These are phyloP conservation scores for Penicillium janthinellum DNA, from an alignment of 2,329 filamentous ascomycete genomes.

Conservation along the genomic window DNA sequence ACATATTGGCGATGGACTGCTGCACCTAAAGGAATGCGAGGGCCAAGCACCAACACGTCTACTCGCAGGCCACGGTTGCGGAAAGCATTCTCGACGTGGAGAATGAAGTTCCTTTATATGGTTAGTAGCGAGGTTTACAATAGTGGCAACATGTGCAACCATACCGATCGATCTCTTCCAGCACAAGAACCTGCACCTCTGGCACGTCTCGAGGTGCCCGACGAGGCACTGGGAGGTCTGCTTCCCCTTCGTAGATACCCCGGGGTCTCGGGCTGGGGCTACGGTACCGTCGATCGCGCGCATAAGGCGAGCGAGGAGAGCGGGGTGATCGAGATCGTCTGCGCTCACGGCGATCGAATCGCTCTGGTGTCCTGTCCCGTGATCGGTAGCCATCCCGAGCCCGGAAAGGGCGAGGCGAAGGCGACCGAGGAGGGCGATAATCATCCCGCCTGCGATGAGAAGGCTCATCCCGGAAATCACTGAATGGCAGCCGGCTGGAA, in stretches of 20 bases:
- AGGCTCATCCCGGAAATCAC: conserved; percentile 55
- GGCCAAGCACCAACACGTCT: conserved; percentile 77
- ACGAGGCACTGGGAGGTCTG: conserved; percentile 70
- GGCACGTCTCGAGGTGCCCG: conserved; percentile 75
- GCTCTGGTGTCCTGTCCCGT: conserved; percentile 48
- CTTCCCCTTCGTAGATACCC: conserved; percentile 58
- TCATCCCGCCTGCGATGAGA: conserved; percentile 59
- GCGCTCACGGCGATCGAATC: conserved; percentile 57
- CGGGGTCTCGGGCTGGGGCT: conserved; percentile 68
- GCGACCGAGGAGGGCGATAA: conserved; percentile 60
- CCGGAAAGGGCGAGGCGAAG: conserved; percentile 62
- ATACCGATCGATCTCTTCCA: conserved; percentile 70
- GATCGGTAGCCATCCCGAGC: conserved; percentile 64
- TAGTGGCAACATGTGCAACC: conserved; percentile 12
- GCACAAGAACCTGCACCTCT: conserved; percentile 83
- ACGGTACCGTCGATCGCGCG: conserved; percentile 64
- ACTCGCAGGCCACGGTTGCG: conserved; percentile 69
- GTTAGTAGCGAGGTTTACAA: conserved; percentile 13
- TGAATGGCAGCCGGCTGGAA: conserved; percentile 41
- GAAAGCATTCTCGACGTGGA: conserved; percentile 79
- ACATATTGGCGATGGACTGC: conserved; percentile 84
- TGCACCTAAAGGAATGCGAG: conserved; percentile 72
- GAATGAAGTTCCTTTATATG: conserved; percentile 69
- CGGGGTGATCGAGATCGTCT: conserved; percentile 66
- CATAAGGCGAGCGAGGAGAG: conserved; percentile 52